Conservation (phyloP, 345 rosid species). For the Eucalyptus brandiana region DNA sequence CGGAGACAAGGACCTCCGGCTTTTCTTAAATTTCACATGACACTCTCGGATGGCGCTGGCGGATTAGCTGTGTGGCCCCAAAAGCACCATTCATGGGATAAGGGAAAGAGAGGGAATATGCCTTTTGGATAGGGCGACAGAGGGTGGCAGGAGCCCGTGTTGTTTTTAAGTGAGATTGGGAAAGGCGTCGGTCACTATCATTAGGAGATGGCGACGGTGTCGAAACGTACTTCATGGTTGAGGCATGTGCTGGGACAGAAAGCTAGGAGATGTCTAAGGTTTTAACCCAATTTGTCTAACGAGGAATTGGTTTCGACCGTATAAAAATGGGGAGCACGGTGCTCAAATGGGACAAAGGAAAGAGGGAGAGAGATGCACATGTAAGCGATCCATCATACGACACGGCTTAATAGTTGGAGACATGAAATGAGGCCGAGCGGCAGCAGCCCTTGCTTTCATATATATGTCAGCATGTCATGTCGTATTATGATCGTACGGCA, state of each 20-base stretch:
- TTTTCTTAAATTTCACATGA: background rate
- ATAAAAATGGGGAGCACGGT: accelerated
- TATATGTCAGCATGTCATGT: accelerated
- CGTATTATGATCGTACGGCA: accelerated
- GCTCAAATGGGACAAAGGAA: background rate
- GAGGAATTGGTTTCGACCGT: background rate
- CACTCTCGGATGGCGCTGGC: background rate
- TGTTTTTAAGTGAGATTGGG: background rate
- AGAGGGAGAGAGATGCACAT: background rate
- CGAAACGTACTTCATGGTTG: background rate
- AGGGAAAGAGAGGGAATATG: background rate
- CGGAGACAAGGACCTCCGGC: background rate
- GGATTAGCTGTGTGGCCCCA: background rate
- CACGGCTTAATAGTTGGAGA: background rate
- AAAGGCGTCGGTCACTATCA: background rate
- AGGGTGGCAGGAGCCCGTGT: background rate
- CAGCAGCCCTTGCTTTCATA: background rate
- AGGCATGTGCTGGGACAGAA: background rate
- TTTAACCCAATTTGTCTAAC: accelerated
- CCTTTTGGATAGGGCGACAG: background rate
- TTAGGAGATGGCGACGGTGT: background rate
- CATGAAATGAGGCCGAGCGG: background rate
- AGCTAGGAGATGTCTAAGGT: background rate
- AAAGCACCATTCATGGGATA: background rate
- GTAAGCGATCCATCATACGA: background rate